Conservation (phyloP, 352 stramenopile species). For the Globisporangium spiculum region DNA sequence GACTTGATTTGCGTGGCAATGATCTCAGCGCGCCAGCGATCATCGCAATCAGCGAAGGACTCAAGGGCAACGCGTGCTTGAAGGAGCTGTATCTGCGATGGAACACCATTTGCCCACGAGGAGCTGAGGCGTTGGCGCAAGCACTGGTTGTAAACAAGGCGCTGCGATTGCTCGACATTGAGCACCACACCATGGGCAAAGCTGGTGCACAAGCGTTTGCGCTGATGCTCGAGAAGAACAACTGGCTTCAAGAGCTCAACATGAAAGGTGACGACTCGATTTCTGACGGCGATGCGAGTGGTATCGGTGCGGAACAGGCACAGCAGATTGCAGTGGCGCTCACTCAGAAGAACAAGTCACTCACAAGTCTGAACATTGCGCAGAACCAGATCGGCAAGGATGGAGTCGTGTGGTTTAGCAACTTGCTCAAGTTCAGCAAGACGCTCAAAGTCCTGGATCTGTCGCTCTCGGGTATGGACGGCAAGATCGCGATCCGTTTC, state of each 20-base stretch:
- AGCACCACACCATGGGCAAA: slow-evolving; percentile 67
- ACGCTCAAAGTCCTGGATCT: slow-evolving; percentile 59
- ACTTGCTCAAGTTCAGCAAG: slow-evolving; percentile 51
- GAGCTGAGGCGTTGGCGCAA: slow-evolving; percentile 51
- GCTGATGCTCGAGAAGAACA: slow-evolving; percentile 57
- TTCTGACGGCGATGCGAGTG: slow-evolving; percentile 35
- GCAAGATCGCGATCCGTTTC: slow-evolving; percentile 53
- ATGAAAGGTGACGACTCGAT: slow-evolving; percentile 63
- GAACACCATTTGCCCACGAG: slow-evolving; percentile 57
- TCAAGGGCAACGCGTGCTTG: slow-evolving; percentile 53
- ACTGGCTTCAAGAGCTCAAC: slow-evolving; percentile 49
- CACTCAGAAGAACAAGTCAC: slow-evolving; percentile 39
- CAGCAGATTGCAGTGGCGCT: slow-evolving; percentile 43
- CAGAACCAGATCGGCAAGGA: slow-evolving; percentile 64
- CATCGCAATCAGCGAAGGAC: slow-evolving; percentile 45
- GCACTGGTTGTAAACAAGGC: slow-evolving; percentile 58
- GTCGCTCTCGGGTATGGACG: slow-evolving; percentile 53
- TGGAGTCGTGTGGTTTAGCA: slow-evolving; percentile 47
- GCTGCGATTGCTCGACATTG: slow-evolving; percentile 62
- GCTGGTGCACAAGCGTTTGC: slow-evolving; percentile 57
- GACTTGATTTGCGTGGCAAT: slow-evolving; percentile 76
- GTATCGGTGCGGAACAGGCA: slow-evolving; percentile 52
- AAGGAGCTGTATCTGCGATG: slow-evolving; percentile 70
- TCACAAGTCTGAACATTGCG: slow-evolving; percentile 50
- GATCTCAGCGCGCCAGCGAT: slow-evolving; percentile 46